Percentiles rank a stretch among this genome's conserved stretches.
phyloP scores from a whole-genome alignment of 73 alveolate species.

The Paramecium caudatum region DNA sequence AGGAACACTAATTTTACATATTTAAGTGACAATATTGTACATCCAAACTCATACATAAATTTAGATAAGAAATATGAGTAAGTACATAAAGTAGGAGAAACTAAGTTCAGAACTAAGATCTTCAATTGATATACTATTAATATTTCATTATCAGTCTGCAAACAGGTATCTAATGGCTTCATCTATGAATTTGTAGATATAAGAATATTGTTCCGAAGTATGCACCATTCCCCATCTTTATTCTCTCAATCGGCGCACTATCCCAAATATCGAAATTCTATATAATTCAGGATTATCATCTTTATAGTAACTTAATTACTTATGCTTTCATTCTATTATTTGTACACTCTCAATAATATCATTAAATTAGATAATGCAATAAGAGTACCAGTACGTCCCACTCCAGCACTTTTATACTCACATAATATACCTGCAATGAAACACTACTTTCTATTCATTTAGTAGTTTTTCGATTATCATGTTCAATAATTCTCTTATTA shows the following conservation, averaged over 20 bases:
- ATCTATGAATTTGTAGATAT: slow-evolving; percentile 87
- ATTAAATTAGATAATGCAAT: slow-evolving; percentile 82
- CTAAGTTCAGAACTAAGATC: slow-evolving; percentile 19
- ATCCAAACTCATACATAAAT: slow-evolving; percentile 28
- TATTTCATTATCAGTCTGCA: neutral
- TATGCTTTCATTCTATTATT: neutral
- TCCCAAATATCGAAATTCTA: slow-evolving; percentile 88
- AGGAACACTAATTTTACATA: slow-evolving; percentile 32
- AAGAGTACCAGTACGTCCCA: slow-evolving; percentile 98
- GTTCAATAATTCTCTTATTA: slow-evolving; percentile 63
- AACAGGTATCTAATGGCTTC: slow-evolving; percentile 71
- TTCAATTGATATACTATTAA: slow-evolving; percentile 32
- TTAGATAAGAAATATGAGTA: slow-evolving; percentile 27
- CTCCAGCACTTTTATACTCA: slow-evolving; percentile 89
- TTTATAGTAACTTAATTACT: neutral
- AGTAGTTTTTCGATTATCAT: slow-evolving; percentile 20
- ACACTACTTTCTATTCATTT: slow-evolving; percentile 82
- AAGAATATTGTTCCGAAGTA: slow-evolving; percentile 87
- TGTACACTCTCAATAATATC: slow-evolving; percentile 57
- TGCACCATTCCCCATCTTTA: slow-evolving; percentile 96
- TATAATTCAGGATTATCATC: slow-evolving; percentile 79
- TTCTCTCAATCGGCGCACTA: slow-evolving; percentile 96
- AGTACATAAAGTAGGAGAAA: neutral
- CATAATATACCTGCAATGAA: slow-evolving; percentile 87
- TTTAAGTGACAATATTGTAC: slow-evolving; percentile 23